These are phyloP conservation scores for Ceratobasidium sp. DNA, from an alignment of 1,284 basidiomycete species.

Conservation along the genomic window DNA sequence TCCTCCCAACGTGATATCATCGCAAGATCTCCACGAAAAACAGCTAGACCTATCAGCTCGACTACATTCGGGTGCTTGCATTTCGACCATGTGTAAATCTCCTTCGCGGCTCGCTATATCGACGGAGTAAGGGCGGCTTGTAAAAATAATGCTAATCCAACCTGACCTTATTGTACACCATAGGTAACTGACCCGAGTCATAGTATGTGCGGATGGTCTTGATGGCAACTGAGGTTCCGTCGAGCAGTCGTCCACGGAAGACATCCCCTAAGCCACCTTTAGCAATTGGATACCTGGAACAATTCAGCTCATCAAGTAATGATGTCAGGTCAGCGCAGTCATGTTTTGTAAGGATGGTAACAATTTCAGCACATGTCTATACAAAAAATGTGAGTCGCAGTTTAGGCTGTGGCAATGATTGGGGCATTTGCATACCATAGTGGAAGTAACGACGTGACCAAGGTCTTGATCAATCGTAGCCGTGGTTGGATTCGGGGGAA, in stretches of 20 bases:
- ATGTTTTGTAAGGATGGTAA: no score
- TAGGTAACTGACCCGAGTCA: not conserved
- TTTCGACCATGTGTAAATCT: not conserved
- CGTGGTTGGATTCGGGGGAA: no score
- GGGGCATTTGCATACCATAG: no score
- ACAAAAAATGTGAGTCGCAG: no score
- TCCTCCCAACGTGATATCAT: not conserved
- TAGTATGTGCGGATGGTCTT: constrained; percentile 2
- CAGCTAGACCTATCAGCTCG: not conserved
- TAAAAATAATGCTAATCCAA: not conserved
- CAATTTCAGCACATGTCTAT: no score
- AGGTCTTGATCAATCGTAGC: no score
- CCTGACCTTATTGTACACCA: not conserved
- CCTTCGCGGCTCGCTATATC: not conserved
- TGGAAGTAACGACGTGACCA: no score
- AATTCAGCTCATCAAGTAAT: not conserved
- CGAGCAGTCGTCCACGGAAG: not conserved
- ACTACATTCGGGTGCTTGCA: not conserved
- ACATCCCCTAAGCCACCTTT: constrained; percentile 13
- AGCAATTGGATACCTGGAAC: not conserved
- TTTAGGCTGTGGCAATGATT: no score
- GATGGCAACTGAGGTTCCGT: constrained; percentile 5
- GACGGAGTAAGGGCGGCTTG: no score
- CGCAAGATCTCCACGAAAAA: not conserved
- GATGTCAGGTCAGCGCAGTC: constrained; percentile 46